phyloP scores from a whole-genome alignment of 495 filamentous ascomycete genomes.

The Aspergillus affinis region DNA sequence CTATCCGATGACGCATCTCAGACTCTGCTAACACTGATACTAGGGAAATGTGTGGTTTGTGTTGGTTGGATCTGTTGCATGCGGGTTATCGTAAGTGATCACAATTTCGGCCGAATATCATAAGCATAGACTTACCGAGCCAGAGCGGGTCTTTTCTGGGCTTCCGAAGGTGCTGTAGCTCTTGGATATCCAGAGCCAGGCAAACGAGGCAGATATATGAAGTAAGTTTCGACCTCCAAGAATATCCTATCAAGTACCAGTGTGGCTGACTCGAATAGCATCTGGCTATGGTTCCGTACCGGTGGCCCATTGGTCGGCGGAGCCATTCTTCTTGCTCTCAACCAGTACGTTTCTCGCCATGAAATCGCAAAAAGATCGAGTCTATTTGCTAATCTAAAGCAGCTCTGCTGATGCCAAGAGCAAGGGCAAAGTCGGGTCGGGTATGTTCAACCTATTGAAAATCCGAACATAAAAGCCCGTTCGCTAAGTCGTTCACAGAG shows the following conservation, averaged over 20 bases:
- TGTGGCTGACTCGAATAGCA: constrained; percentile 17
- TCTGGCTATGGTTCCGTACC: constrained; percentile 61
- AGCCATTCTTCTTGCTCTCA: constrained; percentile 61
- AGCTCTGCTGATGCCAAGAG: constrained; percentile 21
- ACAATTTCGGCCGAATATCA: not conserved
- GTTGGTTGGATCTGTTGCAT: constrained; percentile 60
- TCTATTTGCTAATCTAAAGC: constrained; percentile 23
- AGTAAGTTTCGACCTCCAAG: constrained; percentile 18
- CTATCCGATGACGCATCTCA: not conserved
- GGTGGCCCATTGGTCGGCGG: constrained; percentile 60
- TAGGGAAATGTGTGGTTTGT: constrained; percentile 62
- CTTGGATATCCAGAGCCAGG: constrained; percentile 61
- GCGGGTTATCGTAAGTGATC: constrained; percentile 53
- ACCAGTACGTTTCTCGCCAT: constrained; percentile 32
- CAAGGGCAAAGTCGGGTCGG: constrained; percentile 30
- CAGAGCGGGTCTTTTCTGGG: constrained; percentile 63
- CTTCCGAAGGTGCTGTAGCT: constrained; percentile 62
- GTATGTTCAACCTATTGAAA: constrained; percentile 12
- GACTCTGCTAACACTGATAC: constrained; percentile 3
- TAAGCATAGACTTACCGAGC: not conserved
- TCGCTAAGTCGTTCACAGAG: constrained; percentile 13
- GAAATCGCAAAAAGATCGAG: not conserved
- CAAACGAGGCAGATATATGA: constrained; percentile 56
- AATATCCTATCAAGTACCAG: not conserved
- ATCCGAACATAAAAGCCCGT: not conserved